A percentile compares a stretch with the other conserved stretches of the same genome.
Conservation (phyloP, 768 basidiomycete genomes). For the Pisolithus albus region DNA sequence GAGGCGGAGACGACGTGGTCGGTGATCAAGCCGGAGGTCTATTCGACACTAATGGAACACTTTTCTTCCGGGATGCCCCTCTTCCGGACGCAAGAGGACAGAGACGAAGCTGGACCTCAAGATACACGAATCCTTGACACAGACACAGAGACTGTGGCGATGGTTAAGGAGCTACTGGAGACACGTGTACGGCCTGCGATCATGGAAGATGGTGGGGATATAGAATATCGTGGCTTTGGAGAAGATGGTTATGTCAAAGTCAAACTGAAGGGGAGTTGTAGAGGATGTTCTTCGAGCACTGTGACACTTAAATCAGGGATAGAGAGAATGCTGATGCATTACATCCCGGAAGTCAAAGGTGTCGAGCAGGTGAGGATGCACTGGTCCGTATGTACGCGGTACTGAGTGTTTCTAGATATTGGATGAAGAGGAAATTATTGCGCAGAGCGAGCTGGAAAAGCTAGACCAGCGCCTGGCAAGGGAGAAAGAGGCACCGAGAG, state of each 20-base stretch:
- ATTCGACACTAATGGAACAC: conserved; percentile 93
- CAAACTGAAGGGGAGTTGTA: conserved; percentile 93
- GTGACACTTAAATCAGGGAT: conserved; percentile 97
- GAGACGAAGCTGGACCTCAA: conserved; percentile 78
- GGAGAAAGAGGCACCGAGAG: conserved; percentile 22
- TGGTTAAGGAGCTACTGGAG: conserved; percentile 97
- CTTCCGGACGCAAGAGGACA: conserved; percentile 78
- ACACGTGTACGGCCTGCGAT: conserved; percentile 94
- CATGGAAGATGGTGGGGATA: conserved; percentile 98
- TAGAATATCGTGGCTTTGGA: conserved; percentile 88
- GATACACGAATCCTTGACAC: conserved; percentile 92
- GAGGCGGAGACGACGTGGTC: conserved; percentile 80
- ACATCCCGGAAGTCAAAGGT: conserved; percentile 91
- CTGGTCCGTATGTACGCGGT: background rate
- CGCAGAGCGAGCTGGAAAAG: conserved; percentile 83
- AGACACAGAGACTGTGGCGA: conserved; percentile 94
- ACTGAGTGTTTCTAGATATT: conserved; percentile 51
- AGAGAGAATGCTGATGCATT: conserved; percentile 98
- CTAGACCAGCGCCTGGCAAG: conserved; percentile 64
- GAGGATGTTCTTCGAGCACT: conserved; percentile 89
- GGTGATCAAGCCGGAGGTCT: conserved; percentile 93
- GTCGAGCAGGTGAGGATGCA: conserved; percentile 66
- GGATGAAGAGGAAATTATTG: conserved; percentile 84
- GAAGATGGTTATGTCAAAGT: conserved; percentile 80
- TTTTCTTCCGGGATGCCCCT: conserved; percentile 88